Evolutionary conservation across 331 rosid species (phyloP).

Genomic region (Rhamnella rubrinervis): DNA sequence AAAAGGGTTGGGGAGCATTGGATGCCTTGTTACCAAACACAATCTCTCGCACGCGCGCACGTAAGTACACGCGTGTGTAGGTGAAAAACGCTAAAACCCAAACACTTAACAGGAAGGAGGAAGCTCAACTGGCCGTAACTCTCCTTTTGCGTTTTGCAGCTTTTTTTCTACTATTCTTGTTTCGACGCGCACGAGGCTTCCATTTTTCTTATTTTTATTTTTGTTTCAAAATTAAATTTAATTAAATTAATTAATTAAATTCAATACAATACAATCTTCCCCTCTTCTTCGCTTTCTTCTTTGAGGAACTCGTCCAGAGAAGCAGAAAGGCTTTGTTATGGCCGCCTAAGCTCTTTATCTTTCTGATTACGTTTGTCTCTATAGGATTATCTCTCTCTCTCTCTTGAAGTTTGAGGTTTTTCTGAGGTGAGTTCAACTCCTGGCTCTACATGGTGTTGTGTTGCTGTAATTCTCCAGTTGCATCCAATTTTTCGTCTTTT

Average conservation of each 20-base stretch:
- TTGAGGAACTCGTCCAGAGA: conserved; percentile 1
- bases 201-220: background rate
- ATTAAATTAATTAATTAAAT: conserved; percentile 14
- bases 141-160: background rate
- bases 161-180: background rate
- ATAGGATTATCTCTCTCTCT: conserved; percentile 16
- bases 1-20: conserved; percentile 3
- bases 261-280: background rate
- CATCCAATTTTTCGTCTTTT: conserved; percentile 14
- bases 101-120: background rate
- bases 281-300: conserved; percentile 17
- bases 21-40: conserved; percentile 23
- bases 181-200: conserved; percentile 23
- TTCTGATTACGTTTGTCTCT: conserved; percentile 11
- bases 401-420: conserved; percentile 14
- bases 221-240: conserved; percentile 5
- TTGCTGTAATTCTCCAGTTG: conserved; percentile 1
- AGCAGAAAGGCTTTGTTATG: conserved; percentile 34
- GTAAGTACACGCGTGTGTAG: background rate
- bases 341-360: conserved; percentile 37
- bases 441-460: background rate
- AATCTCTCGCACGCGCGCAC: background rate
- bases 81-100: too few species aligned
- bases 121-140: background rate
- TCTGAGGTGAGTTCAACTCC: conserved; percentile 42